A percentile compares a stretch with the other conserved stretches of the same genome.
Conservation (phyloP, 768 basidiomycete genomes). For the Rubroboletus pulcherrimus region DNA sequence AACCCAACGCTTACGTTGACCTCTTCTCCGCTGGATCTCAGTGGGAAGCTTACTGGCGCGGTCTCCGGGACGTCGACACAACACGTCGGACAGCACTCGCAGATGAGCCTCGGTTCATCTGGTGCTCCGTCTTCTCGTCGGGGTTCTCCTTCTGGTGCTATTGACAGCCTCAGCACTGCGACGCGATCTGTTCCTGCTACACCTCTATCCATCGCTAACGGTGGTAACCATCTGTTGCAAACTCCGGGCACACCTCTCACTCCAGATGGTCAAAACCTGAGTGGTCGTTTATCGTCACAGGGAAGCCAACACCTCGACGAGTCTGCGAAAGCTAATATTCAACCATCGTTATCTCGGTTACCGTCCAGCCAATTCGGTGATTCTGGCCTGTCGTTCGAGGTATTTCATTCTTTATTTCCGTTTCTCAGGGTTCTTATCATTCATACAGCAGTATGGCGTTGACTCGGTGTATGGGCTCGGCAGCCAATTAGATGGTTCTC, state of each 20-base stretch:
- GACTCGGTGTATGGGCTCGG: conserved; percentile 51
- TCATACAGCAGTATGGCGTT: conserved; percentile 48
- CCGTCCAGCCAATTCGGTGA: conserved; percentile 57
- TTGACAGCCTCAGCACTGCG: conserved; percentile 57
- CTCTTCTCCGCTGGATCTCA: conserved; percentile 48
- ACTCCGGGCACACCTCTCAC: conserved; percentile 62
- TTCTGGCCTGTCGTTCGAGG: conserved; percentile 53
- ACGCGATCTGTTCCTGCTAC: conserved; percentile 84
- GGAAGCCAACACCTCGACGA: conserved; percentile 46
- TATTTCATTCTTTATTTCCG: conserved; percentile 29
- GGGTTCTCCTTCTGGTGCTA: conserved; percentile 64
- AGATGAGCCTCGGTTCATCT: conserved; percentile 35
- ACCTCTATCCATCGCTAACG: conserved; percentile 55
- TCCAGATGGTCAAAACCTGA: conserved; percentile 55
- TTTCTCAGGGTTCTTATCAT: conserved; percentile 7
- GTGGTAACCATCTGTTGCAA: conserved; percentile 51
- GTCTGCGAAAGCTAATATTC: conserved; percentile 52
- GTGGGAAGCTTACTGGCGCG: conserved; percentile 41
- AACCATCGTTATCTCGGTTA: conserved; percentile 70
- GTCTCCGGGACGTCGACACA: conserved; percentile 64
- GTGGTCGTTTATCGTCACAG: conserved; percentile 58
- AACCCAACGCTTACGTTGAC: conserved; percentile 69
- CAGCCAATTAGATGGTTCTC: conserved; percentile 47
- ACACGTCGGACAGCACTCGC: conserved; percentile 58
- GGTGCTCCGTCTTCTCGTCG: conserved; percentile 57